phyloP scores from a whole-genome alignment of 2,329 filamentous ascomycete species.

The Fonsecaea erecta region DNA sequence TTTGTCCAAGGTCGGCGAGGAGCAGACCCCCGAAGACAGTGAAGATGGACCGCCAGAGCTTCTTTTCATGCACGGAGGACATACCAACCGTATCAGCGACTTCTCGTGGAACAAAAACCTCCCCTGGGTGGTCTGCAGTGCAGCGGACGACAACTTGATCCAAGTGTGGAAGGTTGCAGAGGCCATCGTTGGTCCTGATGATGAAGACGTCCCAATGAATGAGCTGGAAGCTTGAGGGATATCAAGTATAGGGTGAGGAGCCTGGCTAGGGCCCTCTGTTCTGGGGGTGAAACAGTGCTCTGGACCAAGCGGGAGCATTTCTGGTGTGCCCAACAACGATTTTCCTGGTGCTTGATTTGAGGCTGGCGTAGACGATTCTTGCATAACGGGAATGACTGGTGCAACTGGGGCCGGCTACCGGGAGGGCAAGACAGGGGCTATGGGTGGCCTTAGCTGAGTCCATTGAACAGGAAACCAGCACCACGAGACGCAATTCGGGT shows the following conservation, averaged over 20 bases:
- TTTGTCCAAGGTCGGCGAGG: constrained; percentile 84
- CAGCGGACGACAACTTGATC: constrained; percentile 93
- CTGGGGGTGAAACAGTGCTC: not conserved
- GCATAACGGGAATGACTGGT: not conserved
- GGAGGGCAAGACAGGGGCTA: not conserved
- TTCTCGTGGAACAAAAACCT: constrained; percentile 98
- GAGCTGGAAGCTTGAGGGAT: constrained; percentile 65
- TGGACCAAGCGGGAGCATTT: not conserved
- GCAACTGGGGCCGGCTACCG: not conserved
- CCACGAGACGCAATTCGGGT: not conserved
- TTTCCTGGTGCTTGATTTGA: not conserved
- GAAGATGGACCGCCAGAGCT: constrained; percentile 95
- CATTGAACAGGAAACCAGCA: not conserved
- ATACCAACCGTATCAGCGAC: constrained; percentile 94
- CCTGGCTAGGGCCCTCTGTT: not conserved
- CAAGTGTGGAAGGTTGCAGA: constrained; percentile 92
- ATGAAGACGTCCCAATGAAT: constrained; percentile 74
- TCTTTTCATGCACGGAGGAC: constrained; percentile 98
- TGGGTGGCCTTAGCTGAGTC: not conserved
- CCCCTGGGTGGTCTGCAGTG: constrained; percentile 93
- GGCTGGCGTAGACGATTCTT: not conserved
- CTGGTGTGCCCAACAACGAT: not conserved
- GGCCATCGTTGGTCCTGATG: constrained; percentile 72
- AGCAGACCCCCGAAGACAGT: constrained; percentile 91
- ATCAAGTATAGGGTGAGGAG: not conserved